Evolutionary conservation across 495 filamentous ascomycete genomes (phyloP).

Genomic region (Penicillium crystallinum): DNA sequence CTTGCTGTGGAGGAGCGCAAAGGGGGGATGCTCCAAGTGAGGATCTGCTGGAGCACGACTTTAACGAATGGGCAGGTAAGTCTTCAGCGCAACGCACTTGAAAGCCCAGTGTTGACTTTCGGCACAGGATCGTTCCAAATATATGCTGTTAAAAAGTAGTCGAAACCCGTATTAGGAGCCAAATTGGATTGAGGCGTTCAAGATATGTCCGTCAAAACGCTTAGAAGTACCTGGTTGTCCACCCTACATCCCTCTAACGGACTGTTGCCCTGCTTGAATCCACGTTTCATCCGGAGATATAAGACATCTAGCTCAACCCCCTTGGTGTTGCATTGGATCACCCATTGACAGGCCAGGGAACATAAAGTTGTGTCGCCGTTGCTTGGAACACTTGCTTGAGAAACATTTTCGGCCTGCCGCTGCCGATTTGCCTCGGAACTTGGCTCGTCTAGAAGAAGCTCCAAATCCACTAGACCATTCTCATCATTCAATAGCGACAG

Average conservation of each 20-base stretch:
- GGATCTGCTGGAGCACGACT: constrained; percentile 6
- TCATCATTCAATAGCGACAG: not conserved
- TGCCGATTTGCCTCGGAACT: not conserved
- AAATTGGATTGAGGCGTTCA: not conserved
- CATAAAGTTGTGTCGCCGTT: not conserved
- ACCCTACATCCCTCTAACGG: not conserved
- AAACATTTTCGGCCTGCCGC: not conserved
- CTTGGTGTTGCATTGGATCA: not conserved
- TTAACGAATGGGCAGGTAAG: constrained; percentile 20
- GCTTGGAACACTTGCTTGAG: not conserved
- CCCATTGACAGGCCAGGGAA: not conserved
- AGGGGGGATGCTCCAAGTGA: not conserved
- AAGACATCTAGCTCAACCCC: not conserved
- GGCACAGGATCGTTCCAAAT: not conserved
- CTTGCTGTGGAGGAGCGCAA: constrained; percentile 5
- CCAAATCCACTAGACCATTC: not conserved
- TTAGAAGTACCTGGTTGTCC: not conserved
- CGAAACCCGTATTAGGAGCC: not conserved
- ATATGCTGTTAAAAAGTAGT: not conserved
- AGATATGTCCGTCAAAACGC: not conserved
- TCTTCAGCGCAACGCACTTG: not conserved
- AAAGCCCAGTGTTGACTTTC: not conserved
- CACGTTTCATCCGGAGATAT: not conserved
- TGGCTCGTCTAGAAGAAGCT: no score
- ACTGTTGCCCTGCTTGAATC: not conserved